Evolutionary conservation across 2,329 filamentous ascomycete genomes (phyloP).

Genomic region (Zymoseptoria passerinii): DNA sequence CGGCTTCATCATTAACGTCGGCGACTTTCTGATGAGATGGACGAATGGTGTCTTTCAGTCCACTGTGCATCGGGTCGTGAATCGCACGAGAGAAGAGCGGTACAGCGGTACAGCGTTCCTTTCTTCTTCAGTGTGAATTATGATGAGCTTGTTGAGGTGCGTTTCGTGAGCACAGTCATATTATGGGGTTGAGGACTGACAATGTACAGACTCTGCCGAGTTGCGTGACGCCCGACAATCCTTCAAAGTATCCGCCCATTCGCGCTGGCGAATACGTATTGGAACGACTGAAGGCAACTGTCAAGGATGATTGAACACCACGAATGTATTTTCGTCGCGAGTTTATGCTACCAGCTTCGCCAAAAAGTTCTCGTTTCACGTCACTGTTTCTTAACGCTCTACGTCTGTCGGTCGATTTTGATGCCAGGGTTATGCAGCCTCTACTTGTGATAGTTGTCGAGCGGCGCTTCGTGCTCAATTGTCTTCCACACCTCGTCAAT

Average conservation of each 20-base stretch:
- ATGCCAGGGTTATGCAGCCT: not conserved
- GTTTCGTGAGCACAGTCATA: not conserved
- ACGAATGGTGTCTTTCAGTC: constrained; percentile 36
- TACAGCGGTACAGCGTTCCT: constrained; percentile 37
- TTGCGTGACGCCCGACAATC: constrained; percentile 29
- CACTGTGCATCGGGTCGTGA: constrained; percentile 41
- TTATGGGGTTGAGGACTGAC: not conserved
- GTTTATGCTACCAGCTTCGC: not conserved
- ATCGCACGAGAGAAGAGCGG: constrained; percentile 32
- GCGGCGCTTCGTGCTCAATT: constrained; percentile 29
- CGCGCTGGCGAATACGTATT: constrained; percentile 34
- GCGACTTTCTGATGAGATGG: constrained; percentile 43
- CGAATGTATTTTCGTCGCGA: not conserved
- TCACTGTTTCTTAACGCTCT: constrained; percentile 46
- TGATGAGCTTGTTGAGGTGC: constrained; percentile 29
- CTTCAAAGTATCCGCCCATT: constrained; percentile 30
- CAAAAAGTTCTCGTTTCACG: not conserved
- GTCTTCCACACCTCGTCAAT: constrained; percentile 31
- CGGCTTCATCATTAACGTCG: constrained; percentile 44
- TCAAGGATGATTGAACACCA: constrained; percentile 4
- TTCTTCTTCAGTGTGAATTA: constrained; percentile 41
- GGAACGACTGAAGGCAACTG: constrained; percentile 23
- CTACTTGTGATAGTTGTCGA: constrained; percentile 26
- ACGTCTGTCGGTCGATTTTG: not conserved
- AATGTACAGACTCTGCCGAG: constrained; percentile 29